Conservation (phyloP, 2,329 filamentous ascomycete genomes). For the Emmonsiellopsis sp. region DNA sequence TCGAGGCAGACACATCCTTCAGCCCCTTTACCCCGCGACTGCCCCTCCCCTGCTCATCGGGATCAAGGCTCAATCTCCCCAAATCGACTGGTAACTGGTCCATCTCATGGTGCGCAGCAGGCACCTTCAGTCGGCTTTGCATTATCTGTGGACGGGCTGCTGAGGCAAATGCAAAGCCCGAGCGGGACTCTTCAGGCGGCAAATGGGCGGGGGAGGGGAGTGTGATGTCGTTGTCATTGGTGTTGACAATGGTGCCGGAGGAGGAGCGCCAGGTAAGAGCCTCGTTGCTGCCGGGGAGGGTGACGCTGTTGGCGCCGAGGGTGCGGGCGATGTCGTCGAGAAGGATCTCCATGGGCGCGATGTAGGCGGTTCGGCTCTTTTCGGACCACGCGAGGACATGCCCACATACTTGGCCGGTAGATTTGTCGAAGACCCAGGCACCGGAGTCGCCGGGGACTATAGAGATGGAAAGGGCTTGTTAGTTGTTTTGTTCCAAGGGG, state of each 20-base stretch:
- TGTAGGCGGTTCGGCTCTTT: constrained; percentile 74
- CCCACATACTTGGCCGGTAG: constrained; percentile 70
- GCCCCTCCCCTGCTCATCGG: constrained; percentile 2
- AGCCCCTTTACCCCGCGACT: background rate
- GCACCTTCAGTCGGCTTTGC: background rate
- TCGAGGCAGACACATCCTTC: constrained; percentile 15
- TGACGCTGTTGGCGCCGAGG: constrained; percentile 60
- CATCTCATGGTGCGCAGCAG: background rate
- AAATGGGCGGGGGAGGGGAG: background rate
- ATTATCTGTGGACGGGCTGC: background rate
- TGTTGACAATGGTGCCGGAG: background rate
- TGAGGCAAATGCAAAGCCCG: background rate
- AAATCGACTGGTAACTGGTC: constrained; percentile 11
- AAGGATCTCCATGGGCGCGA: constrained; percentile 89
- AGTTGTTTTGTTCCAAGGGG: background rate
- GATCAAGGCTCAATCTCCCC: constrained; percentile 8
- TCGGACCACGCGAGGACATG: constrained; percentile 85
- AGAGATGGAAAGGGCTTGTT: background rate
- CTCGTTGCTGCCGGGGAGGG: constrained; percentile 50
- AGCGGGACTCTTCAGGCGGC: background rate
- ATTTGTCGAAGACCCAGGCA: constrained; percentile 81
- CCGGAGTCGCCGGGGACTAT: constrained; percentile 78
- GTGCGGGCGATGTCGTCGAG: constrained; percentile 77
- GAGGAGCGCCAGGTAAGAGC: constrained; percentile 8
- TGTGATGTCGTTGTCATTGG: background rate